Evolutionary conservation across 306 rosid genomes (phyloP).

Genomic region (Citrullus colocynthis): DNA sequence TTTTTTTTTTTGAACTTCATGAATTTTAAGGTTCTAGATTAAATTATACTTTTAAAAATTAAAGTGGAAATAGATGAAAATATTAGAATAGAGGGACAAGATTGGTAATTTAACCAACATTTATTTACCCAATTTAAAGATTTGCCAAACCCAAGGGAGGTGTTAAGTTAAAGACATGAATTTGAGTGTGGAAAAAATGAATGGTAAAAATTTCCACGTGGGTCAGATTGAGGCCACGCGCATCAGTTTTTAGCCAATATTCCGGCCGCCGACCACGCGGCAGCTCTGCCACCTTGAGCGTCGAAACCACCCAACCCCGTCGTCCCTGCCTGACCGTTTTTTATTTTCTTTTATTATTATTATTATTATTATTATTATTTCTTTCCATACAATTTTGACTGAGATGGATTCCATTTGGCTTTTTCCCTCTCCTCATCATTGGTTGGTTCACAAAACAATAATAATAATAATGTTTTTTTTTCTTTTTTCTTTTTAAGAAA

Average conservation of each 20-base stretch:
- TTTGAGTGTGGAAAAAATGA: not conserved
- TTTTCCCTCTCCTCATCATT: not conserved
- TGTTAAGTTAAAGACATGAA: not conserved
- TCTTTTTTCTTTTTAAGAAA: not conserved
- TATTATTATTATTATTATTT: not conserved
- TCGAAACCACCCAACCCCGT: not conserved
- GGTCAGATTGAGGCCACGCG: not conserved
- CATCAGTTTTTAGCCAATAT: not conserved
- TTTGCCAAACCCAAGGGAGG: not conserved
- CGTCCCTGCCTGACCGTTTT: not conserved
- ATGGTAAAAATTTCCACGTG: not conserved
- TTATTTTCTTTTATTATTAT: not conserved
- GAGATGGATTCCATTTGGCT: not conserved
- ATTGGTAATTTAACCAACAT: too few species aligned
- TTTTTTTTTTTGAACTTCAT: too few species aligned
- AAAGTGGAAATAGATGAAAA: too few species aligned
- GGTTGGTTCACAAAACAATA: not conserved
- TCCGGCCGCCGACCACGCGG: slow-evolving; percentile 8
- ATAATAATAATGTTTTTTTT: not conserved
- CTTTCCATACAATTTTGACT: not conserved
- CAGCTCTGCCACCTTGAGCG: slow-evolving; percentile 7
- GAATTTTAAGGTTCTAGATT: too few species aligned
- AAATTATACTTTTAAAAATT: too few species aligned
- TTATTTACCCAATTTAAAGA: not conserved
- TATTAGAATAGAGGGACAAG: too few species aligned